These are phyloP conservation scores for Neltuma alba DNA, from an alignment of 306 rosid genomes.

Conservation along the genomic window DNA sequence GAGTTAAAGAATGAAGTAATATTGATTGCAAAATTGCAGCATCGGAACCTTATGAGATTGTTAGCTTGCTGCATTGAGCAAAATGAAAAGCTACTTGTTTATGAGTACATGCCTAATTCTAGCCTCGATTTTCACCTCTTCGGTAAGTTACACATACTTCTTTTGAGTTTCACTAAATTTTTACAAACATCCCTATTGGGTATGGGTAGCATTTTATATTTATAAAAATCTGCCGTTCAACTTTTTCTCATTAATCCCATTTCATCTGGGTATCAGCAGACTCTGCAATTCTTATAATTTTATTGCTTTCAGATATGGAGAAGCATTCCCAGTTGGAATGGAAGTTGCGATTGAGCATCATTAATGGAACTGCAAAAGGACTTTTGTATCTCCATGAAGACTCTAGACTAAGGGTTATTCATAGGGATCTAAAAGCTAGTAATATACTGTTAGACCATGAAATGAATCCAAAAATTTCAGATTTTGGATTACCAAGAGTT, in stretches of 20 bases:
- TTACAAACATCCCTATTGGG: too few species aligned
- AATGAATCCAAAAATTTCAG: conserved; percentile 60
- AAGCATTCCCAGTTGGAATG: conserved; percentile 46
- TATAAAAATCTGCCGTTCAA: background rate
- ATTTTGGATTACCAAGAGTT: conserved; percentile 61
- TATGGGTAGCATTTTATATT: background rate
- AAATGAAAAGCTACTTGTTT: conserved; percentile 68
- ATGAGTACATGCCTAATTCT: conserved; percentile 70
- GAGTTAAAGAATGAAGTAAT: conserved; percentile 54
- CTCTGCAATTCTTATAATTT: background rate
- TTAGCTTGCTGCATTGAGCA: conserved; percentile 61
- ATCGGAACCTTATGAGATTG: conserved; percentile 68
- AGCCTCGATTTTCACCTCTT: conserved; percentile 65
- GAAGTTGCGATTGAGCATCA: conserved; percentile 43
- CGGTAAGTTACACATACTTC: conserved; percentile 35
- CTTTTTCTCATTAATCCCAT: background rate
- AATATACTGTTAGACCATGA: conserved; percentile 54
- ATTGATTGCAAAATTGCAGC: conserved; percentile 71
- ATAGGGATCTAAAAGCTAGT: conserved; percentile 63
- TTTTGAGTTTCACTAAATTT: too few species aligned
- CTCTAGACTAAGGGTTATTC: conserved; percentile 55
- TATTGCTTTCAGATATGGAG: conserved; percentile 34
- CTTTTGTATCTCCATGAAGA: conserved; percentile 65
- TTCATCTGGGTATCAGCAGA: background rate
- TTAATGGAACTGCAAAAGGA: conserved; percentile 59